These are phyloP conservation scores for Aureobasidium leucospermi DNA, from an alignment of 2,329 filamentous ascomycete species.

Conservation along the genomic window DNA sequence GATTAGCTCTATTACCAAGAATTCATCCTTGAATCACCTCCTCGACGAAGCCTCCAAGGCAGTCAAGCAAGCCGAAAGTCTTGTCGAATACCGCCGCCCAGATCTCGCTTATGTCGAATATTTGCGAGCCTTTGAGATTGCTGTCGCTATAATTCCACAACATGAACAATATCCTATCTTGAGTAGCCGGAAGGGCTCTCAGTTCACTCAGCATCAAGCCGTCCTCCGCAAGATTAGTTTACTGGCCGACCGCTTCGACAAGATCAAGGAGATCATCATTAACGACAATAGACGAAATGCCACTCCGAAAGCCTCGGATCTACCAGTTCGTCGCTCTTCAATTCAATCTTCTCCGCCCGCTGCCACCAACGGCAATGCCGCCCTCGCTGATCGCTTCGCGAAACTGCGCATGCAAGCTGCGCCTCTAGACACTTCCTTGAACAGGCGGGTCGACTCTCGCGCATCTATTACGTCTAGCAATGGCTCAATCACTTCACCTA, in stretches of 20 bases:
- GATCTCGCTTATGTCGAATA: constrained; percentile 79
- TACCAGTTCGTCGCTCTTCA: constrained; percentile 18
- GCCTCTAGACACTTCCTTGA: constrained; percentile 12
- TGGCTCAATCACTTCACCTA: constrained; percentile 28
- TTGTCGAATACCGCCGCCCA: constrained; percentile 55
- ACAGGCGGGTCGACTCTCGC: constrained; percentile 22
- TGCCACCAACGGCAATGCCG: constrained; percentile 36
- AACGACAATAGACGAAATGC: constrained; percentile 51
- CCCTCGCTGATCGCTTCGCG: constrained; percentile 27
- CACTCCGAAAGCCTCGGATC: constrained; percentile 31
- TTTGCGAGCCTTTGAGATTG: constrained; percentile 71
- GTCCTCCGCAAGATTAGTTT: constrained; percentile 28
- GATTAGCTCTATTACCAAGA: constrained; percentile 27
- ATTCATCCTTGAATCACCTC: constrained; percentile 26
- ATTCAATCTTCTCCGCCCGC: neutral
- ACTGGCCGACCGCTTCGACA: constrained; percentile 36
- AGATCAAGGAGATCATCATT: constrained; percentile 44
- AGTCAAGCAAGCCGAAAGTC: constrained; percentile 48
- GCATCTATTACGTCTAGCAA: constrained; percentile 22
- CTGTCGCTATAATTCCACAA: constrained; percentile 65
- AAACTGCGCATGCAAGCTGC: constrained; percentile 20
- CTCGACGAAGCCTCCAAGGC: constrained; percentile 35
- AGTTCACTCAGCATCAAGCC: neutral
- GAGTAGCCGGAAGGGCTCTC: neutral
- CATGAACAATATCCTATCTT: constrained; percentile 59